Evolutionary conservation across 352 stramenopile genomes (phyloP).

Genomic region (Phytopythium mirpurense): DNA sequence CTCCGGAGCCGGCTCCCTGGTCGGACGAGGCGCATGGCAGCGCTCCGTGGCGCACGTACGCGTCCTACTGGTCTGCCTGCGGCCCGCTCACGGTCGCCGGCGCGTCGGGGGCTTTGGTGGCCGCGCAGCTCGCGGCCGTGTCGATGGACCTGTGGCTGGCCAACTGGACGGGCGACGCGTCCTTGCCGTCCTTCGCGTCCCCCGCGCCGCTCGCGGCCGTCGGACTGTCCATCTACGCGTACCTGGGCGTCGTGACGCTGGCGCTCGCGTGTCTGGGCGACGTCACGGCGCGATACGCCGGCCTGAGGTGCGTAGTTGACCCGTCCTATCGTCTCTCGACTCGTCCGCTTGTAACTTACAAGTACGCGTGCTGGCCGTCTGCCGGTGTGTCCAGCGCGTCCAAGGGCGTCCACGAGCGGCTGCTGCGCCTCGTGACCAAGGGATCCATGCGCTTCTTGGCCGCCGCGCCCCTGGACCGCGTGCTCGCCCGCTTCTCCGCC

Average conservation of each 20-base stretch:
- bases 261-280: slow-evolving; percentile 44
- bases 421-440: slow-evolving; percentile 60
- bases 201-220: slow-evolving; percentile 18
- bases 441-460: slow-evolving; percentile 88
- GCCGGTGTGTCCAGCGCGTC: slow-evolving; percentile 31
- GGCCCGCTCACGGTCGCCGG: slow-evolving; percentile 28
- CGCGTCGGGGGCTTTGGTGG: slow-evolving; percentile 30
- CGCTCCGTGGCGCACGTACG: slow-evolving; percentile 31
- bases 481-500: slow-evolving; percentile 76
- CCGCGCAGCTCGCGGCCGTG: slow-evolving; percentile 41
- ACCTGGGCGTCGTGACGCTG: slow-evolving; percentile 48
- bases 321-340: background rate
- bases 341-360: background rate
- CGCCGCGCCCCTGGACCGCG: slow-evolving; percentile 66
- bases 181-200: background rate
- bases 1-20: background rate
- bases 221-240: slow-evolving; percentile 53
- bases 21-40: slow-evolving; percentile 33
- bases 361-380: too few species aligned
- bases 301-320: slow-evolving; percentile 37
- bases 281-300: slow-evolving; percentile 37
- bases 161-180: slow-evolving; percentile 32
- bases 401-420: slow-evolving; percentile 45
- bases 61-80: slow-evolving; percentile 47
- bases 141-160: slow-evolving; percentile 67